Evolutionary conservation across 371 early-diverging fungal genomes (phyloP), one percentile per base, ranked within the genome.

Genomic region (Thermomucor indicae-seudaticae): DNA sequence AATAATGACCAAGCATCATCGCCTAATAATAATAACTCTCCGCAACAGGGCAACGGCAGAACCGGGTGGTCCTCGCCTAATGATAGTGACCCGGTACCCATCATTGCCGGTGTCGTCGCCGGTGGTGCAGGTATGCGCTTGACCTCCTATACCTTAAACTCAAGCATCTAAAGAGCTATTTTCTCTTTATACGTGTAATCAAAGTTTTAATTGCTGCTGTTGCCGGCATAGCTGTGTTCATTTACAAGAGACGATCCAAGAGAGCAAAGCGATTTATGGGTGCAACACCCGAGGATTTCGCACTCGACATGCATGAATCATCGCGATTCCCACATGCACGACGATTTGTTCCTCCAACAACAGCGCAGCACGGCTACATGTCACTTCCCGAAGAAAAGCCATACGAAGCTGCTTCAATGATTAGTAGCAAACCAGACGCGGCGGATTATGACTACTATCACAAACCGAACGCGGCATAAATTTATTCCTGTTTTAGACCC

Each of bases 381-480:
- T 45, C 44, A 16, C 30, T 52, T 20, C 37, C 32, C 6, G 53
- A 37, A 37, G 37, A 37, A 5, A 16, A 37, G 14, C 3, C 37
- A 3, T 37, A 37, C 37, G 19, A 37, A 5, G 19, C 14, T 10
- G 37, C 37, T 3, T 37, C 37, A 19, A 19, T 37, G 37, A 14
- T 16, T 37, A 14, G 37, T 10, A 14, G 19, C 3, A 19, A 37
- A 37, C 37, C 14, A 10, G 16, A 14, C 5, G 10, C 37, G 14
- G 19, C 19, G 37, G 37, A 37, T 11, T 37, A 37, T 11, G 16
- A 37, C 5, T 37, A 37, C 10, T 37, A 37, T 37, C 45, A 92
- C 84, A 68, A 95, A 92, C 1, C 95, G 92, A 47, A 95, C 93
- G 65, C 93, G 92, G 64, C 92, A 10, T 50, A 50, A 39, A 23